Conservation (phyloP, 176 grass and related monocot species). For the Alopecurus myosuroides region DNA sequence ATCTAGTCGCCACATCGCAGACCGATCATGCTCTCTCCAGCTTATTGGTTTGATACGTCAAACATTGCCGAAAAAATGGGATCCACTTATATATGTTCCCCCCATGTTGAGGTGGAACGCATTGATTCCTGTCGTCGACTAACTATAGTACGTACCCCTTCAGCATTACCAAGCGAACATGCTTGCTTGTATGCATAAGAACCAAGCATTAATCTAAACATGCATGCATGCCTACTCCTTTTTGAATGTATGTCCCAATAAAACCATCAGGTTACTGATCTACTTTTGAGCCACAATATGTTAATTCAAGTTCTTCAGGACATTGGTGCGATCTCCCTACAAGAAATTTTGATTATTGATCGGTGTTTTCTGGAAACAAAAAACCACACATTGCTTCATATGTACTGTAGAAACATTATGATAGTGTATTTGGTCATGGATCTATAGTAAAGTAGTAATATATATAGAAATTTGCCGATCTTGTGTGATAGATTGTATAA, state of each 20-base stretch:
- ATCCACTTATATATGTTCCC: conserved; percentile 19
- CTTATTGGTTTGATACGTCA: conserved; percentile 7
- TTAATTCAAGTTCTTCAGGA: not conserved
- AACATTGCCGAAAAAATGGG: not conserved
- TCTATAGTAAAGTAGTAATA: not conserved
- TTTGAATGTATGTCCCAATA: not conserved
- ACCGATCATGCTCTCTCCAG: not conserved
- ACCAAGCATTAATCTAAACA: not conserved
- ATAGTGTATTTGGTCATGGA: not conserved
- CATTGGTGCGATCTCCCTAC: not conserved
- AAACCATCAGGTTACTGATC: not conserved
- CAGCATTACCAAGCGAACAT: not conserved
- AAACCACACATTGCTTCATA: not conserved
- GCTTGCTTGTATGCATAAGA: not conserved
- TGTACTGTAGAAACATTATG: not conserved
- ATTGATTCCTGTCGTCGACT: conserved; percentile 4
- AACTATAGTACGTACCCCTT: conserved; percentile 10
- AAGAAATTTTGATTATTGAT: not conserved
- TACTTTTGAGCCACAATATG: not conserved
- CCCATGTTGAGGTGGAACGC: conserved; percentile 6
- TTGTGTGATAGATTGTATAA: not conserved
- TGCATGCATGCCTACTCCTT: not conserved
- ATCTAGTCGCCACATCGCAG: conserved; percentile 17
- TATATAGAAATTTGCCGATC: not conserved
- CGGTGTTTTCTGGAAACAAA: not conserved